Base-by-base conservation (phyloP, 768 basidiomycete species). In the Lentinula guzmanii region DNA sequence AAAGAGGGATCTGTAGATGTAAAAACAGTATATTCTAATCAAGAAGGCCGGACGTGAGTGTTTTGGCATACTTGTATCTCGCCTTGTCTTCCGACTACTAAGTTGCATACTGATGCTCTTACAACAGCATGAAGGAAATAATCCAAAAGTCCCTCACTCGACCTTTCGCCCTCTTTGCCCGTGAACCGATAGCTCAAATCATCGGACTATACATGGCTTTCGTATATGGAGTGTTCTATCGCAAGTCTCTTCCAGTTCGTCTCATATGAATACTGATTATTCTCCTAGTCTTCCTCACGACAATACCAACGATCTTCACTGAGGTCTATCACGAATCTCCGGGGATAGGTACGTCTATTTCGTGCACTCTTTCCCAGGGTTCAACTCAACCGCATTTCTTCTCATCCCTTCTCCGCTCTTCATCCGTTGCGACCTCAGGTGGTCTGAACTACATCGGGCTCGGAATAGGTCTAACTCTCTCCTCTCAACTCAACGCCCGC, bases 391-490 rank as follows among this genome's bases (percentile, higher is more conserved):
- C 10, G 16, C 13, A 24, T 41, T 8, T n/a, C 24, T 39, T 41
- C 18, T n/a, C 10, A 11, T 31, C 28, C 28, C 28, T 28, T 28
- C 28, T 28, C 28, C 24, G 24, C 24, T 24, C 24, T 24, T 24
- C 1, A 24, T 24, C 33, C 18, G n/a, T 21, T 24, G 1, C 24
- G 1, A 34, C 15, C 18, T 16, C 55, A 56, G 77, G 83, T 0
- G 86, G 89, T 0, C 70, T 91, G 28, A 77, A 91, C 65, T 94
- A 91, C 65, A 76, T 92, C 61, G 81, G 89, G 0, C 78, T 92
- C 5, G 90, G 89, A 0, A 21, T 89, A 1, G 90, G 90, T 1
- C 73, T 91, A 11, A 67, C 76, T 0, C 62, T 73, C 2, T 79
- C 82, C 0, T 82, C 86, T 1, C 81, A 85, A 67, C n/a, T 81